Percentiles rank a stretch among this genome's conserved stretches.
Evolutionary conservation across 768 basidiomycete genomes (phyloP).

Genomic region (Naganishia kalamii): DNA sequence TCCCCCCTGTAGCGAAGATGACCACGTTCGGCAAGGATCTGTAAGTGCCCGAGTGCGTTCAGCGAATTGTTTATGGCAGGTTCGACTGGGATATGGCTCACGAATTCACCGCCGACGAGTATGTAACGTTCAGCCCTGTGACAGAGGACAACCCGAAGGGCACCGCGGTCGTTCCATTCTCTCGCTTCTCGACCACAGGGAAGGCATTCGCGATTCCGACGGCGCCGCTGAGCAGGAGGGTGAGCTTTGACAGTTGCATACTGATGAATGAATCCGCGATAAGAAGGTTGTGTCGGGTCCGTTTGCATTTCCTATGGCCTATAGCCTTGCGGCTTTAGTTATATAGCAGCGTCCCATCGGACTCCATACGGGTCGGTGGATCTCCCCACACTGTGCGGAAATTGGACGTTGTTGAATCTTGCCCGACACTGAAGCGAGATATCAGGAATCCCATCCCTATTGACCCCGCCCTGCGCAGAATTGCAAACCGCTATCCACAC

Average conservation of each 20-base stretch:
- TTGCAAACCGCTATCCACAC: too few relatives aligned
- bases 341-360: too few relatives aligned
- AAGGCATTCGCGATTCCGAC: background rate
- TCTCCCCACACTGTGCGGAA: too few relatives aligned
- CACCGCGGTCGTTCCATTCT: background rate
- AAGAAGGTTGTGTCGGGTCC: background rate
- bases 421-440: too few relatives aligned
- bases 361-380: too few relatives aligned
- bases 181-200: background rate
- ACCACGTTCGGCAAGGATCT: conserved; percentile 27
- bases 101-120: background rate
- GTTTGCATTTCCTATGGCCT: background rate
- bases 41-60: background rate
- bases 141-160: background rate
- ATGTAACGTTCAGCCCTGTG: background rate
- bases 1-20: conserved; percentile 31
- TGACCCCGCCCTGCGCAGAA: too few relatives aligned
- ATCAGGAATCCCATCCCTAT: too few relatives aligned
- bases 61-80: background rate
- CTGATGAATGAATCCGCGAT: background rate
- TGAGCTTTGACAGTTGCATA: conserved; percentile 1
- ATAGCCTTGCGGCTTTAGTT: background rate
- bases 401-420: too few relatives aligned
- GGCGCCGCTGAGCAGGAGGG: background rate
- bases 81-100: background rate